Evolutionary conservation across 495 filamentous ascomycete genomes (phyloP).

Genomic region (Geopyxis carbonaria): DNA sequence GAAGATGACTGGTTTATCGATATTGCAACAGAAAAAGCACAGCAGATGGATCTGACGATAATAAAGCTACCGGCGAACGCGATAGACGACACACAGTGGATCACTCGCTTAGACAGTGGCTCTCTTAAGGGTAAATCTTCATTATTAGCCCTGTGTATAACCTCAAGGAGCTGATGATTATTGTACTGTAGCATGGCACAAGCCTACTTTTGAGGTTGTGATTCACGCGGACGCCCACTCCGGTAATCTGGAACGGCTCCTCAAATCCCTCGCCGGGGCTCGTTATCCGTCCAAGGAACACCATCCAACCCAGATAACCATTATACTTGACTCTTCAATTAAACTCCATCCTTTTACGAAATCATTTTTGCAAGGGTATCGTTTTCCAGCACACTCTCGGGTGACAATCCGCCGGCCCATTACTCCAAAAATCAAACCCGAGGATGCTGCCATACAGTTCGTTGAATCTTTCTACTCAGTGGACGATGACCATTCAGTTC

Average conservation of each 20-base stretch:
- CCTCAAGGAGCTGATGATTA: conserved; percentile 20
- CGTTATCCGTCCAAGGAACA: conserved; percentile 37
- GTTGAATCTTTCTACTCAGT: conserved; percentile 48
- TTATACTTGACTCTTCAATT: conserved; percentile 47
- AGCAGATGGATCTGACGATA: conserved; percentile 30
- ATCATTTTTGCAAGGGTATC: conserved; percentile 34
- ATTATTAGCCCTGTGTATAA: conserved; percentile 5
- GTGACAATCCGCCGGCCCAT: conserved; percentile 35
- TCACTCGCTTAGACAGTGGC: conserved; percentile 41
- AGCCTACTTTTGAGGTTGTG: conserved; percentile 41
- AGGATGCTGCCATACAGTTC: conserved; percentile 36
- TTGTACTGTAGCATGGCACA: conserved; percentile 36
- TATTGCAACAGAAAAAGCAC: conserved; percentile 29
- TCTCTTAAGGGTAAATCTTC: conserved; percentile 35
- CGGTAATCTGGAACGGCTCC: conserved; percentile 42
- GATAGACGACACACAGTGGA: conserved; percentile 44
- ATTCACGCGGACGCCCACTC: conserved; percentile 41
- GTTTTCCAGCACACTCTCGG: conserved; percentile 35
- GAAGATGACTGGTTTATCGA: conserved; percentile 37
- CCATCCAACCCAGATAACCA: conserved; percentile 29
- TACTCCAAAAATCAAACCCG: conserved; percentile 24
- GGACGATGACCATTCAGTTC: conserved; percentile 38
- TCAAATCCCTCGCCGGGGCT: conserved; percentile 42
- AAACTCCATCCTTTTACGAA: conserved; percentile 35
- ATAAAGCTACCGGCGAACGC: conserved; percentile 38